Conservation (phyloP, 371 early-diverging fungal species). For the Syncephalastrum contaminatum region DNA sequence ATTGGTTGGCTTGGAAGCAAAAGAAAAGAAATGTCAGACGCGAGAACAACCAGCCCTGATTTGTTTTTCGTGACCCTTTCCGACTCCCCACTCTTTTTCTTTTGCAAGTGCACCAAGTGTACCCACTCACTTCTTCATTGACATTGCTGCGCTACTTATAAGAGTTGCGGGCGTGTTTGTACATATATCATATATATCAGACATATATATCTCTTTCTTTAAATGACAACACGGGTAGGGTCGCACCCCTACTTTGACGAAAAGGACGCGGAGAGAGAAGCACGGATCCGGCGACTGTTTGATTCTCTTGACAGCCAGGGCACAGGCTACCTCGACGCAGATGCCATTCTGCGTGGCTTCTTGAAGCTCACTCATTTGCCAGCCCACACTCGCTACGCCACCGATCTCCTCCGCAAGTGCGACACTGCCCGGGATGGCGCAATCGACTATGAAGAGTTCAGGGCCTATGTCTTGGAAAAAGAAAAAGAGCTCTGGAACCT, state of each 20-base stretch:
- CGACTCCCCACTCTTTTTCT: too few relatives aligned
- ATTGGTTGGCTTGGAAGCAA: too few relatives aligned
- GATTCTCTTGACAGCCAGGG: conserved; percentile 42
- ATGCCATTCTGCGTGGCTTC: conserved; percentile 50
- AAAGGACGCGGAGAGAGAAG: conserved; percentile 44
- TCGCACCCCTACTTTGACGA: conserved; percentile 50
- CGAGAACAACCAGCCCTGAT: too few relatives aligned
- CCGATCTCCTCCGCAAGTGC: conserved; percentile 54
- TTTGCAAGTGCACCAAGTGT: too few relatives aligned
- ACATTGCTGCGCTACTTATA: too few relatives aligned
- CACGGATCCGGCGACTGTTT: conserved; percentile 46
- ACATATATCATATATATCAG: too few relatives aligned
- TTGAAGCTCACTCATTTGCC: conserved; percentile 46
- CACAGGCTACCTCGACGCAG: conserved; percentile 47
- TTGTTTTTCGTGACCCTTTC: too few relatives aligned
- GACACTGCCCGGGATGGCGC: conserved; percentile 64
- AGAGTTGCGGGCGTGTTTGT: too few relatives aligned
- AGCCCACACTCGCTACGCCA: conserved; percentile 48
- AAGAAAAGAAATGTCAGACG: too few relatives aligned
- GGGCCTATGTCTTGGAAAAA: conserved; percentile 66
- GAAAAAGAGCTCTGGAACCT: conserved; percentile 68
- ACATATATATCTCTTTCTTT: too few relatives aligned
- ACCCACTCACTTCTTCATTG: too few relatives aligned
- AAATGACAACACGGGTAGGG: neutral
- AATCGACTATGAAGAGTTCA: conserved; percentile 71